Conservation (phyloP, 2,329 filamentous ascomycete genomes). For the Lasiodiplodia citricola region DNA sequence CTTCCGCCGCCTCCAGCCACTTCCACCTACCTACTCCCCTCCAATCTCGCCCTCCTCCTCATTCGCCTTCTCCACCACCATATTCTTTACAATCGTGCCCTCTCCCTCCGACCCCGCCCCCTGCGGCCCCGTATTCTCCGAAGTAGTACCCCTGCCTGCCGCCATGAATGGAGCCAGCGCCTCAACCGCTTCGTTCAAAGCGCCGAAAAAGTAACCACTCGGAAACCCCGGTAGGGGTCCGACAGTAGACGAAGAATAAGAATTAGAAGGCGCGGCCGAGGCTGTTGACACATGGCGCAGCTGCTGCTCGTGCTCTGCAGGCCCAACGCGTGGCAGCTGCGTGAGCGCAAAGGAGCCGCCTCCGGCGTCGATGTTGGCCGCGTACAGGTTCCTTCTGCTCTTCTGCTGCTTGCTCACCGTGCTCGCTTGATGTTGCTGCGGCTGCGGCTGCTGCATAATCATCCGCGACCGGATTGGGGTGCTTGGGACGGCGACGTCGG, state of each 20-base stretch:
- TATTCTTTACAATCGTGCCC: too few species aligned
- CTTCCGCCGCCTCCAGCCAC: too few species aligned
- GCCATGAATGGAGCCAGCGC: constrained; percentile 9
- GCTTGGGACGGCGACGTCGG: not conserved
- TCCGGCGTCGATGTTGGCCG: not conserved
- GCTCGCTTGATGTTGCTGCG: too few species aligned
- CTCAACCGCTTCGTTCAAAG: not conserved
- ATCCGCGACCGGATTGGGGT: not conserved
- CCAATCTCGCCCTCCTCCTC: too few species aligned
- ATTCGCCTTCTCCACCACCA: too few species aligned
- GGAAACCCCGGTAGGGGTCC: not conserved
- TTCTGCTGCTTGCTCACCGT: not conserved
- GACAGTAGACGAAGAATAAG: not conserved
- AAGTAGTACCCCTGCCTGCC: not conserved
- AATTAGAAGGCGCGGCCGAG: not conserved
- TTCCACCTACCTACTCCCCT: too few species aligned
- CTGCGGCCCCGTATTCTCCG: too few species aligned
- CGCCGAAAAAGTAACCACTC: not conserved
- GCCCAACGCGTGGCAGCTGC: not conserved
- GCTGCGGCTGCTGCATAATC: not conserved
- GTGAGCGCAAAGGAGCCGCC: not conserved
- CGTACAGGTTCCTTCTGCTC: not conserved
- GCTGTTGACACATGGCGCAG: not conserved
- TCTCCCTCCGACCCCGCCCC: too few species aligned
- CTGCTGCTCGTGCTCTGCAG: not conserved